Evolutionary conservation across 2,329 filamentous ascomycete species (phyloP).

Genomic region (Onygena corvina): DNA sequence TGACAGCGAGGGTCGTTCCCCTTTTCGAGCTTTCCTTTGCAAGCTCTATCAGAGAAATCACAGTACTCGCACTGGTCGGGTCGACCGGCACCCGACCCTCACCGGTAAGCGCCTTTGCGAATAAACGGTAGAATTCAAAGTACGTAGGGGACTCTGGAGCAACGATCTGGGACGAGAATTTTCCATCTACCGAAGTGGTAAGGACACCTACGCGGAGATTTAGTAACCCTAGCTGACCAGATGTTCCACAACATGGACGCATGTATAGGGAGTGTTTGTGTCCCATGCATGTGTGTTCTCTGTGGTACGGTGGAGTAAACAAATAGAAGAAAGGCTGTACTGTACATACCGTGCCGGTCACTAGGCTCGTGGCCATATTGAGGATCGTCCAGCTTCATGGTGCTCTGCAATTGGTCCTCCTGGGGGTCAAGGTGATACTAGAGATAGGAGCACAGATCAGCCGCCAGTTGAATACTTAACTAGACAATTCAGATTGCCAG

Average conservation of each 20-base stretch:
- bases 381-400: constrained; percentile 48
- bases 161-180: constrained; percentile 39
- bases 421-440: constrained; percentile 55
- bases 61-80: constrained; percentile 41
- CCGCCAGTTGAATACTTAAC: neutral
- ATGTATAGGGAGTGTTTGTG: neutral
- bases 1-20: constrained; percentile 38
- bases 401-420: constrained; percentile 59
- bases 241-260: neutral
- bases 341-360: constrained; percentile 44
- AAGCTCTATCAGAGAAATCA: constrained; percentile 46
- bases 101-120: constrained; percentile 44
- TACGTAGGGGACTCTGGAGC: constrained; percentile 44
- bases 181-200: constrained; percentile 39
- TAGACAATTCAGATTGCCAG: neutral
- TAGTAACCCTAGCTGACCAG: neutral
- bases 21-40: constrained; percentile 42
- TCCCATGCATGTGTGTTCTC: neutral
- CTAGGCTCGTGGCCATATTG: constrained; percentile 54
- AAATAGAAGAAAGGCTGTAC: neutral
- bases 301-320: neutral
- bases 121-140: constrained; percentile 50
- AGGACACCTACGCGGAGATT: constrained; percentile 31
- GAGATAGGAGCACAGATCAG: neutral
- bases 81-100: constrained; percentile 43